Evolutionary conservation across 2,329 filamentous ascomycete genomes (phyloP), one percentile per base, ranked within the genome.

Genomic region (Aspergillus alliaceus): DNA sequence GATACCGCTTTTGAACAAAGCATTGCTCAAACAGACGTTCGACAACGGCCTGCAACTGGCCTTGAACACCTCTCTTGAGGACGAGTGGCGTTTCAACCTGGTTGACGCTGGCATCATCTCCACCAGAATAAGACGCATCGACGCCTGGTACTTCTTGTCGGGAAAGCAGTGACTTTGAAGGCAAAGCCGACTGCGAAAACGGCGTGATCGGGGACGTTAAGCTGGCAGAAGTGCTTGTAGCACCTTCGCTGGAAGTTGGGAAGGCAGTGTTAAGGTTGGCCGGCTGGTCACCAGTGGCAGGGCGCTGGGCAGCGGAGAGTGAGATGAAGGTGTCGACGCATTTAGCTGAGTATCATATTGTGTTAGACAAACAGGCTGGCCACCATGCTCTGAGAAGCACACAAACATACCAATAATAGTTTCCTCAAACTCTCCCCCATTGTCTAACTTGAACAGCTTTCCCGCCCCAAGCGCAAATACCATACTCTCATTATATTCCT

Each of bases 401-500:
- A 14, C 25, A 35, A 53, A 74, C 79, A 69, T 76, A 85, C 83
- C 93, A 75, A 98, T 93, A 79, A 99, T 98, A 56, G 95, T 99
- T 80, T 99, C 93, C 77, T 99, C 95, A 71, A 96, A 99, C 80
- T 99, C 95, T 76, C 91, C 90, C 52, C 90, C 89, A 54, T 88
- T 84, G 70, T 97, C 90, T 64, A 98, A 85, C 79, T 96, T 91
- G 82, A 99, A 97, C 50, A 96, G 87, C 73, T 97, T 91, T 59
- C 95, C 95, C 24, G 95, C 93, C 58, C 92, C 93, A 46, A 99
- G 86, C 62, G 95, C 95, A 77, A 99, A 98, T 52, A 91, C 90
- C 93, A 99, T 98, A 77, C 93, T 97, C 80, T 99, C 95, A 74
- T 97, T 95, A 81, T 99, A 99, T 75, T 95, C 95, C 78, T 97